Evolutionary conservation across 2,329 filamentous ascomycete genomes (phyloP), one percentile per base, ranked within the genome.

Genomic region (Dendryphion nanum): DNA sequence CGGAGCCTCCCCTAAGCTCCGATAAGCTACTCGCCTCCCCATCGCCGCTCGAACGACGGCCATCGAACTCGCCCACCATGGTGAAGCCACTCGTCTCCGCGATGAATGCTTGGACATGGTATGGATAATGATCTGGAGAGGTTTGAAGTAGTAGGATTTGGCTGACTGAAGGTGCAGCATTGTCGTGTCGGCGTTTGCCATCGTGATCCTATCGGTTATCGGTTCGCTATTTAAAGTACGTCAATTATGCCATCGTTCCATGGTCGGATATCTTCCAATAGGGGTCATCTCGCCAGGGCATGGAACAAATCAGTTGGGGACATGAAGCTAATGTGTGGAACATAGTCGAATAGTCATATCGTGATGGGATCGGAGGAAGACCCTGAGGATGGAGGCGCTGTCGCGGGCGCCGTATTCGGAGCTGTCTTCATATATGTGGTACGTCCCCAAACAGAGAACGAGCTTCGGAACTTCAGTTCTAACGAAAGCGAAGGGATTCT

Each of bases 31-130:
- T 33, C 33, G 35, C 37, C 24, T 19, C 36, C 33, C 31, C 17
- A 35, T n/a, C 30, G 21, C 31, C 29, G 29, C 23, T 13, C 15
- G n/a, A 30, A 14, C 24, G 15, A 33, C 31, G 16, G 14, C 17
- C 28, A 8, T 38, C 24, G 16, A 30, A 35, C 16, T 37, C 34
- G 43, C 45, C 45, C 51, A 80, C 60, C 63, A 96, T 96, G 90
- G 95, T 96, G 88, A 96, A 96, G 83, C 90, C 91, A 54, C 76
- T 97, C 64, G 87, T 97, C 56, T 86, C 88, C 63, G 84, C 89
- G 52, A 79, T 90, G 73, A 90, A 95, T 73, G 91, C 90, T 61
- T 96, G 90, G 89, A 88, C 83, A 74, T 95, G 90, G 90, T 96
- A 75, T 63, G 81, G 67, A n/a, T 2, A 37, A 2, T 10, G 10